Base-by-base conservation (phyloP, 352 stramenopile genomes). In the Phytophthora sojae region DNA sequence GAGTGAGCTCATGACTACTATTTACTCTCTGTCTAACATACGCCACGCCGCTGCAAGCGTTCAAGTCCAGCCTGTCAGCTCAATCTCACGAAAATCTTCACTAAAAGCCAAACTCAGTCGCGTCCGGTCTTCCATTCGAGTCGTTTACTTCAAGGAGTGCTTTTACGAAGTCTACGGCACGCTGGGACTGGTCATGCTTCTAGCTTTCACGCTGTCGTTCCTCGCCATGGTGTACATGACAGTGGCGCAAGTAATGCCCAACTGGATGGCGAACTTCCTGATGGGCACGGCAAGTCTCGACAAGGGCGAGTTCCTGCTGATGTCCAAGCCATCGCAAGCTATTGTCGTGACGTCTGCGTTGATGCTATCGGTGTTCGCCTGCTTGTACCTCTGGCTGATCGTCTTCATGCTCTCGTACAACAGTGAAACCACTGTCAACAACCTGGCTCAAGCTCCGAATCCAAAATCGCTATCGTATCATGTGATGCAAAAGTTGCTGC, bases 161-260 rank as follows among this genome's bases (percentile, higher is more conserved):
- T 89, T 89, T 60, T 81, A 77, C 60, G 77, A 81, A 25, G 73
- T 83, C 9, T 88, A 86, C 52, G 82, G 79, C 3, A 54, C 68
- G 1, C 56, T 89, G 9, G 82, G 82, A 0, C 39, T 86, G 1
- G 63, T 74, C 0, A 86, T 86, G 77, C 9, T 88, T 3, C 1
- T 73, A 15, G 75, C 73, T 2, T 88, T 90, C 54, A 29, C 76
- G 11, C 47, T 76, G 17, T 77, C 75, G 0, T 67, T 78, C 47
- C 32, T 76, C 6, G 73, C 73, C 0, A 75, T 84, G 59, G n/a
- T 80, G 9, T 73, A 66, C 39, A 73, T 81, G 51, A 76, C 78
- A 6, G 75, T 76, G 14, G 77, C 88, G 15, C 78, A 90, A 69
- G 35, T 90, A 5, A 71, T 78, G 39, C 80, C 82, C 0, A 75